phyloP scores from a whole-genome alignment of 2,329 filamentous ascomycete species.

The Penicillium brasilianum region DNA sequence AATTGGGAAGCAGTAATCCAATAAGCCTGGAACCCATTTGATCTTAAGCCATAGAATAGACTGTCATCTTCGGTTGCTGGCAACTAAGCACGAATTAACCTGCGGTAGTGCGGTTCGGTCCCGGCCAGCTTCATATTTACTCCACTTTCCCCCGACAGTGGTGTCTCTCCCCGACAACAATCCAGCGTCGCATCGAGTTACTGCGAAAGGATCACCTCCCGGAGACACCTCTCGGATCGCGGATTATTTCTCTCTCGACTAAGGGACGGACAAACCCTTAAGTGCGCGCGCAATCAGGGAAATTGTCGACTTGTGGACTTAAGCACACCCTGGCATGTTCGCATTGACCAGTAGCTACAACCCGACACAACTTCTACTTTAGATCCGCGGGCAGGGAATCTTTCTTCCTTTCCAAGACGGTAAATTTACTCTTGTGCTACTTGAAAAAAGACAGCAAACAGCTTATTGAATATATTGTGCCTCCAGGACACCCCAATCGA shows the following conservation, averaged over 20 bases:
- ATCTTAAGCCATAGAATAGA: background rate
- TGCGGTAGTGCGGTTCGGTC: background rate
- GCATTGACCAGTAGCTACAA: background rate
- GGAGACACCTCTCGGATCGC: background rate
- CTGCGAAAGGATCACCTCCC: background rate
- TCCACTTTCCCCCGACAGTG: conserved; percentile 9
- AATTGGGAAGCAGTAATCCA: too few relatives aligned
- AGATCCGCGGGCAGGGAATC: background rate
- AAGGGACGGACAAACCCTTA: background rate
- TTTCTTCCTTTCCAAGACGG: background rate
- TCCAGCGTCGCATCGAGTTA: background rate
- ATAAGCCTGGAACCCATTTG: background rate
- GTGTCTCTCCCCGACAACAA: conserved; percentile 7
- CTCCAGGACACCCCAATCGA: background rate
- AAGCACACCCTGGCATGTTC: conserved; percentile 18
- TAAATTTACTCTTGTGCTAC: background rate
- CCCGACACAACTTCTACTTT: background rate
- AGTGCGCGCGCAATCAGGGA: conserved; percentile 4
- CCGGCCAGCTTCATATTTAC: conserved; percentile 6
- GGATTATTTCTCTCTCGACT: background rate
- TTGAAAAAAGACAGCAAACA: background rate
- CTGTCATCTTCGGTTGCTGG: background rate
- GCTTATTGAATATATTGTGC: background rate
- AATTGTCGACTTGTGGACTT: background rate
- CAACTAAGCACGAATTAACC: background rate